Base-by-base conservation (phyloP, 2,329 filamentous ascomycete species). In the Fusarium pseudoanthophilum region DNA sequence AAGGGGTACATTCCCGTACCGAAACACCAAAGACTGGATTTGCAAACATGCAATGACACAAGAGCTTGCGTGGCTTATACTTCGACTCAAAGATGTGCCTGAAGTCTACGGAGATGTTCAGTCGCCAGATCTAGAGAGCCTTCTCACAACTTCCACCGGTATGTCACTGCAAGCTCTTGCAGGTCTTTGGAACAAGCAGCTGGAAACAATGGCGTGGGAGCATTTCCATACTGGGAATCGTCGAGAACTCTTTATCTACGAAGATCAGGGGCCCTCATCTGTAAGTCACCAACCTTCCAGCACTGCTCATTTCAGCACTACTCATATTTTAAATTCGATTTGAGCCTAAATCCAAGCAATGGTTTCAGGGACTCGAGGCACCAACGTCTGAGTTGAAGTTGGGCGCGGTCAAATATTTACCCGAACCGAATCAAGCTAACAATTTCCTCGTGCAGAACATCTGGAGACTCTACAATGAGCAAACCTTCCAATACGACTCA, bases 381-480 rank as follows among this genome's bases (percentile, higher is more conserved):
- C 28, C 51, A 28, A 18, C 15, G 11, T 55, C 39, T 45, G 24
- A n/a, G 26, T 61, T 39, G 24, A 30, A 34, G 56, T 30, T 59
- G 36, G 7, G 7, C 4, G 15, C 72, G 72, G 72, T 52, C 28
- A 46, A 58, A 71, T 11, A 8, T 75, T 74, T n/a, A 40, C 58
- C 72, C 72, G 72, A 4, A n/a, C 26, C 34, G 28, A 43, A 52
- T 20, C 16, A 43, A 57, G 61, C 68, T 75, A 74, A 74, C 64
- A 74, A 60, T 74, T 75, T 74, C 45, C 64, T 74, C 72, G 45
- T 61, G 56, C 68, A 73, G 64, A 32, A 67, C 51, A 74, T 75
- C 48, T 49, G 66, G 51, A 20, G 24, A 13, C 71, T 60, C 53
- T 67, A 70, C 49, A 39, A 18, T n/a, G 48, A 56, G 11, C 32